phyloP scores from a whole-genome alignment of 75 land plant species.

The Picea glauca region DNA sequence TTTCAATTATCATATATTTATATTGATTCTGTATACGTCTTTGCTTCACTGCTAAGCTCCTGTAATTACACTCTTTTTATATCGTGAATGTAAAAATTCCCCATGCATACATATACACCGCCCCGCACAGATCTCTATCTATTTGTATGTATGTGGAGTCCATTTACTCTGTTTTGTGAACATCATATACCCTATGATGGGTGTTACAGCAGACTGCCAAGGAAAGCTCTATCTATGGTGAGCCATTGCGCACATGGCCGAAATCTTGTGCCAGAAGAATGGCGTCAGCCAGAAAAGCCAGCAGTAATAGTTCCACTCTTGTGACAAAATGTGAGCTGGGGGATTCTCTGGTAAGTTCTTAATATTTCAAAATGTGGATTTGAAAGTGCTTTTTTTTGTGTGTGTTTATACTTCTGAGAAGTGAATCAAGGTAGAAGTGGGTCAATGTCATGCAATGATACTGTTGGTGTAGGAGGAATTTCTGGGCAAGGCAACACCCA shows the following conservation, averaged over 20 bases:
- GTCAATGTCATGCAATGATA: background rate
- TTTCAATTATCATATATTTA: background rate
- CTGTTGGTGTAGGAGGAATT: slow-evolving; percentile 77
- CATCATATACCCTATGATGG: background rate
- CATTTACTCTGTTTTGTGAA: background rate
- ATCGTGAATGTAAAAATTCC: too few species aligned
- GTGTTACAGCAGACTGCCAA: slow-evolving; percentile 27
- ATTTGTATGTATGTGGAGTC: background rate
- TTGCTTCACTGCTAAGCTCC: too few species aligned
- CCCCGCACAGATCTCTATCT: background rate
- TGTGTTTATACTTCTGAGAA: background rate
- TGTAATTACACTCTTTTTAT: too few species aligned
- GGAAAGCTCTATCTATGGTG: slow-evolving; percentile 50
- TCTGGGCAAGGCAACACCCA: slow-evolving; percentile 63
- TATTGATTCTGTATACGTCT: background rate
- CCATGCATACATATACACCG: background rate
- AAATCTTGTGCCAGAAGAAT: slow-evolving; percentile 12
- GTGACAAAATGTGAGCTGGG: slow-evolving; percentile 71
- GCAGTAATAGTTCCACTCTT: background rate
- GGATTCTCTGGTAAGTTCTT: slow-evolving; percentile 53
- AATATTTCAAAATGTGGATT: background rate
- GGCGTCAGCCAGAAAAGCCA: slow-evolving; percentile 20
- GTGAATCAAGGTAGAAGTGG: background rate
- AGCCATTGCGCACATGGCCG: slow-evolving; percentile 29
- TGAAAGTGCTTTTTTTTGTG: background rate